Base-by-base conservation (phyloP, 2,329 filamentous ascomycete species). In the Talaromyces sp. region DNA sequence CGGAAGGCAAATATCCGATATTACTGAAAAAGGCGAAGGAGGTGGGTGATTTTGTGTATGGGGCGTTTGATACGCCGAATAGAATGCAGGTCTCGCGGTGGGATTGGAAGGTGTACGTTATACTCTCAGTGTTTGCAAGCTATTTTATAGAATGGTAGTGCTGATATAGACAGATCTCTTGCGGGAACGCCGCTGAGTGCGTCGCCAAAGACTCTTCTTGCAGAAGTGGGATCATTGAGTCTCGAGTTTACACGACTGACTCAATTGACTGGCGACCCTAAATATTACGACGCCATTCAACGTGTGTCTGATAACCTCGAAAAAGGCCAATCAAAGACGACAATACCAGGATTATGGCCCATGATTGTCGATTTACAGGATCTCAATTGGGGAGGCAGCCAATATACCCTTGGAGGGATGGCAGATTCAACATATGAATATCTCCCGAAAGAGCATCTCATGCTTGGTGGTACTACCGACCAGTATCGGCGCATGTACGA, bases 221-320 rank as follows among this genome's bases (percentile, higher is more conserved):
- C 84, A 67, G 91, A 95, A 77, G 75, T 95, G 27, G 93, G 90
- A 0, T 91, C 91, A 10, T 80, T 97, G 68, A 89, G 89, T n/a
- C 84, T 97, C 81, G 93, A 97, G 76, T 97, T 97, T 76, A 97
- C 92, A 0, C 86, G 93, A 11, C 83, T 97, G 38, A 90, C 93
- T 4, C 93, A 97, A 76, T 81, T 97, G 66, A 97, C 93, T 0
- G 86, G 87, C 38, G 84, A 95, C 67, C 80, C 89, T 65, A 93
- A 89, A 74, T 97, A 95, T 79, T 97, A 94, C 73, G 93, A 97
- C 76, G 93, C 93, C 22, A 84, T 96, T 58, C 91, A 92, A 65
- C 88, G 93, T 66, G 91, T 97, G 71, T 94, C 91, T 27, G 81
- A 96, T 72, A 88, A 88, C 2, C 83, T 97, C 22, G 86, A 92